Conservation (phyloP, 2,329 filamentous ascomycete genomes). For the Madurella mycetomatis region DNA sequence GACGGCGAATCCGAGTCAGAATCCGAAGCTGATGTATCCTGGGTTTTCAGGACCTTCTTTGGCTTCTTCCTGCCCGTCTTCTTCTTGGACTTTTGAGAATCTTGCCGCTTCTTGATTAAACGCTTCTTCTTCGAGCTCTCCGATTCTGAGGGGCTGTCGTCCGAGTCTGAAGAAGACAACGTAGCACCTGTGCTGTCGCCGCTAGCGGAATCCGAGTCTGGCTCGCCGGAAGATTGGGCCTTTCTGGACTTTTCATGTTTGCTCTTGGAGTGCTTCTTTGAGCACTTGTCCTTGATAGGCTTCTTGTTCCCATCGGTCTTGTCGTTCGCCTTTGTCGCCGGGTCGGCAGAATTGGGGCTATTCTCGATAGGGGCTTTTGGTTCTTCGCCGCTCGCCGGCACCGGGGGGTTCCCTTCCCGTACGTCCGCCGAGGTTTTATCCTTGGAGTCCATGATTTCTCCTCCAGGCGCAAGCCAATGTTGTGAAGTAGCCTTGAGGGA, state of each 20-base stretch:
- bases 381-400: conserved; percentile 22
- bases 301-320: conserved; percentile 26
- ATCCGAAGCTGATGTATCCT: conserved; percentile 18
- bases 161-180: conserved; percentile 28
- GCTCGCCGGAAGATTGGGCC: conserved; percentile 13
- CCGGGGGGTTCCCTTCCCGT: conserved; percentile 22
- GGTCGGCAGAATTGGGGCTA: conserved; percentile 19
- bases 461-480: background rate
- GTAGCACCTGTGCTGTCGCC: conserved; percentile 19
- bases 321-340: conserved; percentile 23
- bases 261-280: conserved; percentile 26
- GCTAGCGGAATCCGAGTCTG: conserved; percentile 14
- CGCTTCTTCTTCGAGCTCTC: conserved; percentile 28
- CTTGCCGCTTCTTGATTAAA: conserved; percentile 29
- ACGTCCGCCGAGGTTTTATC: conserved; percentile 22
- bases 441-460: conserved; percentile 24
- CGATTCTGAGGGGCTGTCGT: conserved; percentile 23
- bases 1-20: conserved; percentile 26
- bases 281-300: conserved; percentile 23
- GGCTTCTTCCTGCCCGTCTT: conserved; percentile 26
- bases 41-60: conserved; percentile 26
- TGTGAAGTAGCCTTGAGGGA: background rate
- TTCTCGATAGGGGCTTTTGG: conserved; percentile 22
- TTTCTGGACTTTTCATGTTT: conserved; percentile 29
- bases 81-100: conserved; percentile 29